These are phyloP conservation scores for Chaetomiaceae sp. DNA, from an alignment of 2,329 filamentous ascomycete species.

Conservation along the genomic window DNA sequence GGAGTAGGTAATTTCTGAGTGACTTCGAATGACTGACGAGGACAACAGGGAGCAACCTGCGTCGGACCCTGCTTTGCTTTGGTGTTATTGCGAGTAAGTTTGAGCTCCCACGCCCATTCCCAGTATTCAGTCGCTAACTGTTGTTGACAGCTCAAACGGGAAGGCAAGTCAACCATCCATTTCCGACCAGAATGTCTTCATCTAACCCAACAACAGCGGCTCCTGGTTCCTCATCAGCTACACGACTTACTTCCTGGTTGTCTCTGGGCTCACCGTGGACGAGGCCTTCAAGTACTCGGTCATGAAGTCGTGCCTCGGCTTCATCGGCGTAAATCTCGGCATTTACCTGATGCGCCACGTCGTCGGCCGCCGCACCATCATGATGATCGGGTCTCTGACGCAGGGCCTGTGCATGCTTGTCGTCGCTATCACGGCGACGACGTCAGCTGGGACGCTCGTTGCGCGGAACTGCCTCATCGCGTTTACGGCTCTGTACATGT, in stretches of 20 bases:
- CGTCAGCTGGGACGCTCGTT: constrained; percentile 25
- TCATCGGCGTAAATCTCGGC: constrained; percentile 45
- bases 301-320: constrained; percentile 46
- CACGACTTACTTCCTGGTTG: constrained; percentile 45
- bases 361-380: constrained; percentile 42
- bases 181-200: neutral
- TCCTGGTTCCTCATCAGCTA: constrained; percentile 50
- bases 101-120: no score
- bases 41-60: constrained; percentile 41
- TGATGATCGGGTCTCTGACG: constrained; percentile 42
- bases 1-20: no score
- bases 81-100: constrained; percentile 38
- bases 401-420: constrained; percentile 44
- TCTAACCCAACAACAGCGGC: constrained; percentile 29
- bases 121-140: no score
- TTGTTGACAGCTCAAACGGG: constrained; percentile 10
- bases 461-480: constrained; percentile 34
- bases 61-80: constrained; percentile 47
- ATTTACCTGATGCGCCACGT: constrained; percentile 46
- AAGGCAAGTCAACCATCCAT: neutral
- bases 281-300: constrained; percentile 47
- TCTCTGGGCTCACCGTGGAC: constrained; percentile 37
- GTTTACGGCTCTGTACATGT: constrained; percentile 34
- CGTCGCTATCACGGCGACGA: constrained; percentile 37
- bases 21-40: neutral